Percentiles rank a stretch among this genome's conserved stretches.
Conservation (phyloP, 495 filamentous ascomycete species). For the Pyrenopolyporus hunteri region DNA sequence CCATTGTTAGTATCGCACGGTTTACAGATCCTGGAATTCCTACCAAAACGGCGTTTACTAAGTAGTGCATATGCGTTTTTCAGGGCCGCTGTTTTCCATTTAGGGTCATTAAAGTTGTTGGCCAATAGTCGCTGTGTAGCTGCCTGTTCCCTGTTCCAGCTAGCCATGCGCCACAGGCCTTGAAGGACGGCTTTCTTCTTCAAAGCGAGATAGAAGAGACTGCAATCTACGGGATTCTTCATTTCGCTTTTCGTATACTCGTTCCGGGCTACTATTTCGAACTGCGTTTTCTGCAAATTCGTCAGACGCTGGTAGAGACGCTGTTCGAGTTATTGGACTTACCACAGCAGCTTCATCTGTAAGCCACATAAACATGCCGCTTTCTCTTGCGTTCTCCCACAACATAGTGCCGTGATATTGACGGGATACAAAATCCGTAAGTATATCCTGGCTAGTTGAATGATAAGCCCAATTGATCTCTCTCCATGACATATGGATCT, state of each 20-base stretch:
- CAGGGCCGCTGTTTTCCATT: conserved; percentile 88
- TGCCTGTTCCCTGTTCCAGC: conserved; percentile 84
- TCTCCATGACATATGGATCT: conserved; percentile 81
- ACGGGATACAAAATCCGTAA: conserved; percentile 82
- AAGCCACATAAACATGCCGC: conserved; percentile 96
- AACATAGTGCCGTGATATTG: conserved; percentile 78
- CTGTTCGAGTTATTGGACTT: conserved; percentile 41
- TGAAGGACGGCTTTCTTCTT: conserved; percentile 90
- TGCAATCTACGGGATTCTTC: conserved; percentile 94
- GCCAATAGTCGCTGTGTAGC: conserved; percentile 76
- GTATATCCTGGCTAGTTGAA: conserved; percentile 88
- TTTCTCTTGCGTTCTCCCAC: conserved; percentile 85
- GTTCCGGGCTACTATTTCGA: conserved; percentile 88
- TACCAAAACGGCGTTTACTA: conserved; percentile 87
- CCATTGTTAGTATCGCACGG: conserved; percentile 14
- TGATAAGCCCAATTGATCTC: conserved; percentile 96
- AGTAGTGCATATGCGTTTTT: conserved; percentile 99
- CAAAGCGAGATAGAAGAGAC: conserved; percentile 87
- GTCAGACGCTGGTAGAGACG: conserved; percentile 4
- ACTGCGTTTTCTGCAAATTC: conserved; percentile 67
- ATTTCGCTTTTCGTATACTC: conserved; percentile 88
- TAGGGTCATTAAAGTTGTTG: conserved; percentile 84
- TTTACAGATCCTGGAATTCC: conserved; percentile 21
- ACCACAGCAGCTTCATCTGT: conserved; percentile 77
- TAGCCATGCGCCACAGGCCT: conserved; percentile 94